A percentile compares a stretch with the other conserved stretches of the same genome.
Evolutionary conservation across 257 asterid species (phyloP).

Genomic region (Fraxinus anomala): DNA sequence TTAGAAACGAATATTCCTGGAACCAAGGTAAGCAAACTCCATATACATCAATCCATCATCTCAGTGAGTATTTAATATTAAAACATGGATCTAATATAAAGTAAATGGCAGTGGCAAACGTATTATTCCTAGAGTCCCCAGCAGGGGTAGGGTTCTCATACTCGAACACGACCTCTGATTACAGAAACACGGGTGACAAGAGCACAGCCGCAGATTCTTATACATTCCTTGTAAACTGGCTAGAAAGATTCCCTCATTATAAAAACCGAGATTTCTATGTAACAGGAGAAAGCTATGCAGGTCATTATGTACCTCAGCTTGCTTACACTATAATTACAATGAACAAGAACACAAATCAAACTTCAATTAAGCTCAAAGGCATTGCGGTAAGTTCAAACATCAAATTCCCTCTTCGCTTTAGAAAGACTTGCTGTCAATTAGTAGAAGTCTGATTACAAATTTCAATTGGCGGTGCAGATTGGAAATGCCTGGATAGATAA

Average conservation of each 20-base stretch:
- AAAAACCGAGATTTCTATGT: conserved; percentile 41
- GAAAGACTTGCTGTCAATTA: neutral
- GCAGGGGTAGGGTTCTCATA: conserved; percentile 57
- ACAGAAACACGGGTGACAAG: conserved; percentile 34
- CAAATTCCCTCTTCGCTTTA: neutral
- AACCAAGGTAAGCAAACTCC: conserved; percentile 7
- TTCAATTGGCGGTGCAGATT: conserved; percentile 24
- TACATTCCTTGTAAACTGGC: conserved; percentile 48
- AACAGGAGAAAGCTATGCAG: conserved; percentile 51
- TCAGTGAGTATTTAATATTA: neutral
- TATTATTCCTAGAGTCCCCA: conserved; percentile 27
- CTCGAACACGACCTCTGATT: conserved; percentile 44
- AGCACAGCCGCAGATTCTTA: conserved; percentile 44
- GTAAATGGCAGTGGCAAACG: conserved; percentile 46
- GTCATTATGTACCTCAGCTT: conserved; percentile 51
- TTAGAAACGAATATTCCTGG: conserved; percentile 42
- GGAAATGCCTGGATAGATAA: conserved; percentile 39
- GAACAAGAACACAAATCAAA: conserved; percentile 27
- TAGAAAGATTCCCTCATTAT: conserved; percentile 50
- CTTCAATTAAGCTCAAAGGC: conserved; percentile 45
- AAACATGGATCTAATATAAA: neutral
- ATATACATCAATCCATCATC: neutral
- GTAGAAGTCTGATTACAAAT: neutral
- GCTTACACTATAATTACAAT: conserved; percentile 33
- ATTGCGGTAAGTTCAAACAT: conserved; percentile 38